Evolutionary conservation across 2,329 filamentous ascomycete genomes (phyloP).

Genomic region (Fusarium ramigenum): DNA sequence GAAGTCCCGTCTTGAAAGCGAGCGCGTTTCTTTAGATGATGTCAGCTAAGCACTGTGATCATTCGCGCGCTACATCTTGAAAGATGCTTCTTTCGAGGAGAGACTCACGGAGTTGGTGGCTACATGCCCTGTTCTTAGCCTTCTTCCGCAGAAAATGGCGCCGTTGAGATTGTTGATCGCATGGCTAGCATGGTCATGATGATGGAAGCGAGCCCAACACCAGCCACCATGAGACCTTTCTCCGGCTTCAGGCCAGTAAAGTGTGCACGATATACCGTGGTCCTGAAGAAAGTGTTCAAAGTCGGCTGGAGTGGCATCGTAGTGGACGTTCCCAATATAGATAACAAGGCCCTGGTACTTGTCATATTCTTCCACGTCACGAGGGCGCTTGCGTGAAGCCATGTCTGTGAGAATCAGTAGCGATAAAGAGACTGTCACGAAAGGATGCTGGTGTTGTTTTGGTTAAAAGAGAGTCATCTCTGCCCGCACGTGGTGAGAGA

Average conservation of each 20-base stretch:
- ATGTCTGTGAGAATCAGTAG: not conserved
- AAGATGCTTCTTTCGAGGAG: not conserved
- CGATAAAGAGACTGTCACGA: not conserved
- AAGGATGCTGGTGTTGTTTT: not conserved
- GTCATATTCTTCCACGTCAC: not conserved
- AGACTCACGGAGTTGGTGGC: not conserved
- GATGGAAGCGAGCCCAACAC: not conserved
- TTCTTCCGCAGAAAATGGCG: not conserved
- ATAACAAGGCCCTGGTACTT: not conserved
- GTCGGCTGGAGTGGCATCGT: not conserved
- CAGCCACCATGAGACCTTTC: not conserved
- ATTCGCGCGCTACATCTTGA: not conserved
- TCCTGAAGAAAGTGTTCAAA: not conserved
- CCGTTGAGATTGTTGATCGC: not conserved
- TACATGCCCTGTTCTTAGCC: not conserved
- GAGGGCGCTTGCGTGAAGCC: not conserved
- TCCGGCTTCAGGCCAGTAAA: not conserved
- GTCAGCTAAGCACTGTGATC: not conserved
- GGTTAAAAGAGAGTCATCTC: not conserved
- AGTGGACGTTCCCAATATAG: not conserved
- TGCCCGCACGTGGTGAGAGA: not conserved
- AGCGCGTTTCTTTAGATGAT: not conserved
- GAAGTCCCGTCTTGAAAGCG: not conserved
- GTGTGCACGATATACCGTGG: not conserved
- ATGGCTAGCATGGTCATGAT: not conserved